A percentile compares a stretch with the other conserved stretches of the same genome.
phyloP scores from a whole-genome alignment of 2,329 filamentous ascomycete species.

The Ilyonectria destructans region DNA sequence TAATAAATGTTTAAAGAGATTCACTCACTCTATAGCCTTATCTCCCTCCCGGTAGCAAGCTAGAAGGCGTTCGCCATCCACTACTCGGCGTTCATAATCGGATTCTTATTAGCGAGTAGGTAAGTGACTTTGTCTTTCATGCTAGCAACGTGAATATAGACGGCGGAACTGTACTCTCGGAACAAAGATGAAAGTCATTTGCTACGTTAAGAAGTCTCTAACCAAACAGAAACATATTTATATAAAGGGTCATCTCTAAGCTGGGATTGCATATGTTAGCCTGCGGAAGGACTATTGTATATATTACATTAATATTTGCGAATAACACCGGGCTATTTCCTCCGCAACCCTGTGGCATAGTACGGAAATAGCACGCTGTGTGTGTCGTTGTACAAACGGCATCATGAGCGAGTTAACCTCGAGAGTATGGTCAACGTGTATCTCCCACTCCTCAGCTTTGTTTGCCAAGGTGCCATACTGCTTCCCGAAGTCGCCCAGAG shows the following conservation, averaged over 20 bases:
- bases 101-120: too few species aligned
- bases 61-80: too few species aligned
- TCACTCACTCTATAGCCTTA: too few species aligned
- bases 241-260: not conserved
- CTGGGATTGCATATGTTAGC: not conserved
- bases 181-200: not conserved
- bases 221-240: not conserved
- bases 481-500: not conserved
- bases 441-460: constrained; percentile 10
- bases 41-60: too few species aligned
- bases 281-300: not conserved
- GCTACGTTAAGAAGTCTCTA: not conserved
- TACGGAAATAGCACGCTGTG: constrained; percentile 1
- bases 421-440: constrained; percentile 9
- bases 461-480: not conserved
- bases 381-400: constrained; percentile 25
- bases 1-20: too few species aligned
- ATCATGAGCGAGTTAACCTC: constrained; percentile 10
- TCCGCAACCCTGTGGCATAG: constrained; percentile 11
- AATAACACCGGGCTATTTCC: constrained; percentile 15
- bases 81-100: too few species aligned
- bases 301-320: not conserved
- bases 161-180: not conserved
- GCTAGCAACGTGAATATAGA: not conserved
- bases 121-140: not conserved